Conservation (phyloP, 192 early-diverging fungal species). For the Backusella luteola region DNA sequence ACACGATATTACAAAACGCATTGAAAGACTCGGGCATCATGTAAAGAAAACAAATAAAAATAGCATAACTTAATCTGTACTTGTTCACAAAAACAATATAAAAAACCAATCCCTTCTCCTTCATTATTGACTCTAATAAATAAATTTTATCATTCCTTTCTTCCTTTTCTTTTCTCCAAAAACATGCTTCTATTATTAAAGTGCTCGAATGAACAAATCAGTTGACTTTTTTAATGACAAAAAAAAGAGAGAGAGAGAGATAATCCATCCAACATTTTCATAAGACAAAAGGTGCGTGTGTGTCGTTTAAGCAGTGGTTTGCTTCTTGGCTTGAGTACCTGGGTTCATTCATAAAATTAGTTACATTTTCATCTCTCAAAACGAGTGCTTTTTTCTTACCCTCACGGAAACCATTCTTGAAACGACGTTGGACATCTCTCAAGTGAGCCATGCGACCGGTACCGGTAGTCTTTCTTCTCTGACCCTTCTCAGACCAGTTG, state of each 20-base stretch:
- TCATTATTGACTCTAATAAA: neutral
- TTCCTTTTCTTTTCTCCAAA: neutral
- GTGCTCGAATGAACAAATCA: neutral
- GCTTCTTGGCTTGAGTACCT: constrained; percentile 23
- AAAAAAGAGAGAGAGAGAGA: neutral
- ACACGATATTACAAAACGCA: constrained; percentile 87
- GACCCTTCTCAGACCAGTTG: constrained; percentile 96
- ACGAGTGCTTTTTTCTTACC: constrained; percentile 34
- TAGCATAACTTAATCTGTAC: neutral
- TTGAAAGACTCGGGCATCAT: constrained; percentile 75
- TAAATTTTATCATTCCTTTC: neutral
- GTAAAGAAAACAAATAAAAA: constrained; percentile 18
- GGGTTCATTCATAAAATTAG: neutral
- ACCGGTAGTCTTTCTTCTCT: constrained; percentile 99
- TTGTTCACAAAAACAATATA: neutral
- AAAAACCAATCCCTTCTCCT: neutral
- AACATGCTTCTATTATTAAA: neutral
- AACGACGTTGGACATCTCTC: constrained; percentile 87
- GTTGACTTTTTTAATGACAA: neutral
- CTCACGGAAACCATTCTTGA: constrained; percentile 99
- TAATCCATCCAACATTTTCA: neutral
- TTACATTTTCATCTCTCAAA: neutral
- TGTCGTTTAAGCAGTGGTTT: constrained; percentile 7
- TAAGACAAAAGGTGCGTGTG: neutral
- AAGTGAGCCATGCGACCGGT: constrained; percentile 98